A percentile compares a stretch with the other conserved stretches of the same genome.
Conservation (phyloP, 805 yeast species). For the Candida nonsorbophila region DNA sequence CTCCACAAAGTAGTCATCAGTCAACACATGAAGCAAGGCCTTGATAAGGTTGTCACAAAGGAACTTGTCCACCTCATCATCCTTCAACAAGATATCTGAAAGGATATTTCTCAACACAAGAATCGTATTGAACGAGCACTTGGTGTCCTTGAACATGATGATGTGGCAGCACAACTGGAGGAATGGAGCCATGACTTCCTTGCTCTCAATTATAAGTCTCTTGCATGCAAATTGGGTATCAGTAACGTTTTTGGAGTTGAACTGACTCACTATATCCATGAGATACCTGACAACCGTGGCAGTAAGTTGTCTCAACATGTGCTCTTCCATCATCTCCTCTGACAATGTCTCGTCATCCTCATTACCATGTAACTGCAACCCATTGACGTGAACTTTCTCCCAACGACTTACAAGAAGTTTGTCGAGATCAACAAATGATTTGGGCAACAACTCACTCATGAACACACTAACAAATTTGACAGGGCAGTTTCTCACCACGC, state of each 20-base stretch:
- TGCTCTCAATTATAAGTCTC: slow-evolving; percentile 57
- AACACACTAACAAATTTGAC: slow-evolving; percentile 58
- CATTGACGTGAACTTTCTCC: slow-evolving; percentile 59
- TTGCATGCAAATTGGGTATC: slow-evolving; percentile 65
- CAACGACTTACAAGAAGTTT: slow-evolving; percentile 69
- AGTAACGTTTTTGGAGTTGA: slow-evolving; percentile 46
- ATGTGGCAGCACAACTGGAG: slow-evolving; percentile 70
- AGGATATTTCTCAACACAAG: slow-evolving; percentile 71
- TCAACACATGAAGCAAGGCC: slow-evolving; percentile 59
- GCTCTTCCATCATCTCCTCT: slow-evolving; percentile 99
- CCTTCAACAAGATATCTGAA: slow-evolving; percentile 60
- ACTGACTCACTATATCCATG: slow-evolving; percentile 84
- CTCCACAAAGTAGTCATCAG: slow-evolving; percentile 75
- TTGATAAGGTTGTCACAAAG: slow-evolving; percentile 63
- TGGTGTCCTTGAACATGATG: slow-evolving; percentile 78
- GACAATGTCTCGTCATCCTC: slow-evolving; percentile 78
- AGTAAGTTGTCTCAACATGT: slow-evolving; percentile 84
- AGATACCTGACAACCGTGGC: slow-evolving; percentile 84
- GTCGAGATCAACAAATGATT: slow-evolving; percentile 67
- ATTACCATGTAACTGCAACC: slow-evolving; percentile 51
- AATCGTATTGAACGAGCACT: slow-evolving; percentile 89
- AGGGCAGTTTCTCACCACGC: slow-evolving; percentile 87
- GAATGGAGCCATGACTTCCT: slow-evolving; percentile 70
- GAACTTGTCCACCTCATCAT: slow-evolving; percentile 70
- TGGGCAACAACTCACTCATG: slow-evolving; percentile 75